Conservation (phyloP, 2,329 filamentous ascomycete species). For the Sporothrix pseudoabietina region DNA sequence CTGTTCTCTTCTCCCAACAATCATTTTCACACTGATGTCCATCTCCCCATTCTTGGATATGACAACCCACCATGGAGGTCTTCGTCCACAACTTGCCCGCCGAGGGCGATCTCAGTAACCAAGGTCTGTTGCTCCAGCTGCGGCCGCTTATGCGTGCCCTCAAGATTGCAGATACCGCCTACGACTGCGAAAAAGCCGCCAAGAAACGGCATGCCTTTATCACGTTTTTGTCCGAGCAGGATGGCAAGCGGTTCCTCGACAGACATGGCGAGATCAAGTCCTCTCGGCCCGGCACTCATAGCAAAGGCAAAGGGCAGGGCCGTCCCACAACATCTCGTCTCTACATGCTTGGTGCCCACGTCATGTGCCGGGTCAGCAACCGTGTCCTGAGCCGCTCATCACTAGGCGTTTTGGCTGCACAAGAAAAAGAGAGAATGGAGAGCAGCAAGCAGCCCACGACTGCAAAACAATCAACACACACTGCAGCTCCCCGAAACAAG, state of each 20-base stretch:
- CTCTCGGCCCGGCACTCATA: neutral
- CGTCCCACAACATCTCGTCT: conserved; percentile 37
- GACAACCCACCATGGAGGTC: conserved; percentile 48
- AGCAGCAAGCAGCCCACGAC: neutral
- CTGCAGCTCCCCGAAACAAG: neutral
- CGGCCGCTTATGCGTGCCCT: conserved; percentile 46
- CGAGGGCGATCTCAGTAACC: conserved; percentile 42
- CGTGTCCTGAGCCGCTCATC: conserved; percentile 32
- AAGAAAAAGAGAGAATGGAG: conserved; percentile 32
- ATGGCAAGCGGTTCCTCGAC: conserved; percentile 50
- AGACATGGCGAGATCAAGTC: conserved; percentile 38
- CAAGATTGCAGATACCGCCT: conserved; percentile 44
- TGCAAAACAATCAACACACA: neutral
- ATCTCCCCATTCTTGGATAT: neutral
- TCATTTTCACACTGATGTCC: neutral
- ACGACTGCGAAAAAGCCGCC: conserved; percentile 48
- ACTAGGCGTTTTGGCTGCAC: conserved; percentile 33
- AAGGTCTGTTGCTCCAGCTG: conserved; percentile 46
- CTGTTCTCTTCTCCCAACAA: neutral
- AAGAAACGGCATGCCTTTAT: conserved; percentile 45
- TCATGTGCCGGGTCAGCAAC: conserved; percentile 41
- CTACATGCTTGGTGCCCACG: conserved; percentile 36
- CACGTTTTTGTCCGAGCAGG: conserved; percentile 46
- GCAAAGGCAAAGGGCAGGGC: neutral
- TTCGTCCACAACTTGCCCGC: conserved; percentile 49